Evolutionary conservation across 2,329 filamentous ascomycete genomes (phyloP), one percentile per base, ranked within the genome.

Genomic region (Fusarium xyrophilum): DNA sequence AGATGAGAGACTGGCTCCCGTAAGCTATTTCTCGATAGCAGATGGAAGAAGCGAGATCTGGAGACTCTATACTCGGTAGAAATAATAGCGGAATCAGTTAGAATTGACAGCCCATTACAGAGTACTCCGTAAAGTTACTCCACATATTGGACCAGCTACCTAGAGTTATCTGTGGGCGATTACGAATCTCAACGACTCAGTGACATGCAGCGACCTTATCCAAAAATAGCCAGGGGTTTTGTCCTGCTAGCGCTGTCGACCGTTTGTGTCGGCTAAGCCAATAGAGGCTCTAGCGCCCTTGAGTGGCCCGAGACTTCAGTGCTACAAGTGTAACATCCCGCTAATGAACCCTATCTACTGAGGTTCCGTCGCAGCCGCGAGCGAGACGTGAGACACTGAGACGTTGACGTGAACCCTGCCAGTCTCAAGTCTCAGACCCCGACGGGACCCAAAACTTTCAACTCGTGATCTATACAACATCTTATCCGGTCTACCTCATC

Each of bases 151-250:
- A 28, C 6, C 27, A 23, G 21, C 5, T 35, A 23, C 15, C 5
- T 35, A 33, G 32, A 33, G 14, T 15, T 33, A 40, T 17, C 21
- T 10, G 2, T 42, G 25, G 15, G 17, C 27, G 27, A 47, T 17
- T 33, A 42, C 56, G 57, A 69, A 69, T 67, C 48, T 52, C 4
- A 48, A 8, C 27, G 15, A 44, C 33, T 38, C 12, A 32, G 56
- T 61, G 61, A 66, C 63, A 65, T 38, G 33, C 55, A 56, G 33
- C 39, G 27, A 28, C 42, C 19, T 39, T 21, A 15, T 17, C 21
- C 62, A 63, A 60, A 69, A 56, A 69, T 67, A 69, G 66, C 66
- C 67, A 69, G 67, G 63, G 67, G 67, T 48, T 59, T 56, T 60
- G 42, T 48, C 40, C 40, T 55, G 43, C 48, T 40, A 35, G 43